phyloP scores from a whole-genome alignment of 768 basidiomycete species.

The Lactifluus subvellereus region DNA sequence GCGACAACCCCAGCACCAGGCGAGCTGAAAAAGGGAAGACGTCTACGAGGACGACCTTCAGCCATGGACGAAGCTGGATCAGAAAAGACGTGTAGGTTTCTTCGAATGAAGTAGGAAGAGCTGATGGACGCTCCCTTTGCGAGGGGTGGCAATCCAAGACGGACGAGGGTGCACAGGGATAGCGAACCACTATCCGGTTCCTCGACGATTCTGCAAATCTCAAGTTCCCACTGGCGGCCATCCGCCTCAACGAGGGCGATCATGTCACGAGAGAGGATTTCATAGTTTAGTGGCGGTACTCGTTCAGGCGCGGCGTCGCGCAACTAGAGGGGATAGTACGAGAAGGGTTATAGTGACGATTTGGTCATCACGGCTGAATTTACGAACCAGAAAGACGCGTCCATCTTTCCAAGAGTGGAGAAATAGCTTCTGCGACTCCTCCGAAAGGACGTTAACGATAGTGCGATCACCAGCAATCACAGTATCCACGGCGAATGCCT shows the following conservation, averaged over 20 bases:
- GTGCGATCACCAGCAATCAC: neutral
- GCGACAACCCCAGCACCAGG: too few relatives aligned
- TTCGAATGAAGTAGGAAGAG: neutral
- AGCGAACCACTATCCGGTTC: neutral
- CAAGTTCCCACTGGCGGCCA: neutral
- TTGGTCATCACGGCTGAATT: too few relatives aligned
- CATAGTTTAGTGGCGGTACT: too few relatives aligned
- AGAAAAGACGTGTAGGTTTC: neutral
- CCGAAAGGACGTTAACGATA: neutral
- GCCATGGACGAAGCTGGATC: too few relatives aligned
- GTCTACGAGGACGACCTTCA: neutral
- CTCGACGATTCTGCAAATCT: neutral
- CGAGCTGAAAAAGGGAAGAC: neutral
- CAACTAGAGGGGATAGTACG: neutral
- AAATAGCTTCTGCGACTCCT: too few relatives aligned
- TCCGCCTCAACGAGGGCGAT: neutral
- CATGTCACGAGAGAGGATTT: neutral
- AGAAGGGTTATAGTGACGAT: neutral
- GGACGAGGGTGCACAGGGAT: neutral
- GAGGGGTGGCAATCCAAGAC: neutral
- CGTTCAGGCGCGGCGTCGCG: neutral
- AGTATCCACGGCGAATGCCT: too few relatives aligned
- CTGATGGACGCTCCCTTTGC: neutral
- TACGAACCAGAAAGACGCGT: neutral
- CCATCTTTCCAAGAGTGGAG: conserved; percentile 2